Conservation (phyloP, 441 rosid species). For the Gossypium davidsonii region DNA sequence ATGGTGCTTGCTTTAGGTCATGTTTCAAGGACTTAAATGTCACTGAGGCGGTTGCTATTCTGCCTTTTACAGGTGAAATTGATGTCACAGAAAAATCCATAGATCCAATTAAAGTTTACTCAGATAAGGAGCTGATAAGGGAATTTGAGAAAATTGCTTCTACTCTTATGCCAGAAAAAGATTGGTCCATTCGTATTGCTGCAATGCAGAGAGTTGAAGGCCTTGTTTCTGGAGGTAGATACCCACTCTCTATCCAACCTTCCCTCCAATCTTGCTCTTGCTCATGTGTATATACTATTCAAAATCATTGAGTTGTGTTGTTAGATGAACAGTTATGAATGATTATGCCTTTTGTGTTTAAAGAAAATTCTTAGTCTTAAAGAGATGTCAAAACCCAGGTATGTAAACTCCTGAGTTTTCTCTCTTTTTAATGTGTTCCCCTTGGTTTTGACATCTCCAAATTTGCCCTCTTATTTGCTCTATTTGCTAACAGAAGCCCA, state of each 20-base stretch:
- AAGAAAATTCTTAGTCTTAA: background rate
- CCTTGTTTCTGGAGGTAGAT: constrained; percentile 85
- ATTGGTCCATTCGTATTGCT: constrained; percentile 93
- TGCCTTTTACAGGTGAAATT: constrained; percentile 49
- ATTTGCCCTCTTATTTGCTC: background rate
- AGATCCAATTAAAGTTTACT: constrained; percentile 77
- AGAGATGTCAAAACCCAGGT: background rate
- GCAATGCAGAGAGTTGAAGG: constrained; percentile 98
- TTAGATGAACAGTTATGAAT: background rate
- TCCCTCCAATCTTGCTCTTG: background rate
- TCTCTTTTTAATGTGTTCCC: background rate
- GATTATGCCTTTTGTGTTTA: background rate
- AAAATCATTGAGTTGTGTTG: background rate
- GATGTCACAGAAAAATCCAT: constrained; percentile 66
- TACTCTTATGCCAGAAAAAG: constrained; percentile 90
- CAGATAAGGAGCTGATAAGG: constrained; percentile 90
- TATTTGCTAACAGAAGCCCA: background rate
- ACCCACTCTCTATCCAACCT: background rate
- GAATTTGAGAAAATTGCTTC: constrained; percentile 84
- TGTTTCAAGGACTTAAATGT: background rate
- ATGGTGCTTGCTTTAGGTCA: background rate
- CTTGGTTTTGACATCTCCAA: background rate
- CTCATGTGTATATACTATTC: background rate
- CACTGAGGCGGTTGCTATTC: background rate
- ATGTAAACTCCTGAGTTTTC: background rate